phyloP scores from a whole-genome alignment of 495 filamentous ascomycete genomes.

The Penicillium goetzii region DNA sequence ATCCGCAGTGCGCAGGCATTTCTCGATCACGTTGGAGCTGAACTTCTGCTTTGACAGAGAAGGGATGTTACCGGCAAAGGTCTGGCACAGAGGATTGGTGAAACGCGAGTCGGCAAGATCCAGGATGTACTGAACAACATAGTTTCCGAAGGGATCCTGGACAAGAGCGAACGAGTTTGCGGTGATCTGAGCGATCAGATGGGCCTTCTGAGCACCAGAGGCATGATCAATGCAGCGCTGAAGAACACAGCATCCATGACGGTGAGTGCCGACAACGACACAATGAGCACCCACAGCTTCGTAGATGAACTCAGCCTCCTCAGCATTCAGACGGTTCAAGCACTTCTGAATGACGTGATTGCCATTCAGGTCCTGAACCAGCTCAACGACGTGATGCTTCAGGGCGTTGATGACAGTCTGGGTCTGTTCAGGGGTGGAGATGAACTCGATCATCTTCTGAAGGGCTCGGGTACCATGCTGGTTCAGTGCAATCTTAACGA shows the following conservation, averaged over 20 bases:
- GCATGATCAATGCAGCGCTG: conserved; percentile 98
- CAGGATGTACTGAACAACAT: conserved; percentile 97
- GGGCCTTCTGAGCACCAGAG: conserved; percentile 82
- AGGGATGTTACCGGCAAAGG: conserved; percentile 74
- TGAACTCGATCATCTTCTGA: conserved; percentile 99
- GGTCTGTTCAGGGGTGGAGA: conserved; percentile 77
- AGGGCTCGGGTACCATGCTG: conserved; percentile 94
- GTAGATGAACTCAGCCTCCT: conserved; percentile 94
- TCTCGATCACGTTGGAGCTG: conserved; percentile 98
- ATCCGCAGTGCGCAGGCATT: conserved; percentile 84
- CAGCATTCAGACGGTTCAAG: conserved; percentile 81
- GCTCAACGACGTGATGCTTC: conserved; percentile 75
- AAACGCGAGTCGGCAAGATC: conserved; percentile 83
- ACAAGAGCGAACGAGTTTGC: conserved; percentile 79
- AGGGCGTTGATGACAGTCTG: conserved; percentile 81
- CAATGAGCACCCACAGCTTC: conserved; percentile 85
- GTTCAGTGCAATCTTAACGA: conserved; percentile 91
- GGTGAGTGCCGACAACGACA: conserved; percentile 91
- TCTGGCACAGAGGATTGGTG: conserved; percentile 79
- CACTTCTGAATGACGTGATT: conserved; percentile 99
- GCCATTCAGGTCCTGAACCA: conserved; percentile 96
- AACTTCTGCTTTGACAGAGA: conserved; percentile 94
- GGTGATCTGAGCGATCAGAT: conserved; percentile 84
- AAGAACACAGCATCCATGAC: conserved; percentile 96
- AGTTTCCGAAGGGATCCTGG: conserved; percentile 97